A percentile compares a stretch with the other conserved stretches of the same genome.
phyloP scores from a whole-genome alignment of 2,329 filamentous ascomycete species.

The Chaetomium strumarium region DNA sequence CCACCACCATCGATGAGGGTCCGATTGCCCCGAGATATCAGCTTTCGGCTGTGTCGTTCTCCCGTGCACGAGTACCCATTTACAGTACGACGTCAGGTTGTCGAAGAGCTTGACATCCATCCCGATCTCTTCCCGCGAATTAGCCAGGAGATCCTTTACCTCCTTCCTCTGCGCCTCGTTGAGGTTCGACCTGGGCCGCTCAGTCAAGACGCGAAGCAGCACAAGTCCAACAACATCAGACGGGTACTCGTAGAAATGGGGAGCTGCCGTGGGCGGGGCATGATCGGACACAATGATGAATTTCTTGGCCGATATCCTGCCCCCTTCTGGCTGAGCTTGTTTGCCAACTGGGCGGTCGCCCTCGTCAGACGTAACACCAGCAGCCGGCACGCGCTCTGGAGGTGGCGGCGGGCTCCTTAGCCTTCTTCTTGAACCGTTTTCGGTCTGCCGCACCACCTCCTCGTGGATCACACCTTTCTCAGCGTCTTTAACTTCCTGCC shows the following conservation, averaged over 20 bases:
- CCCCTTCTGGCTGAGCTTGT: not conserved
- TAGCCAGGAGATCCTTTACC: not conserved
- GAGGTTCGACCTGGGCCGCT: not conserved
- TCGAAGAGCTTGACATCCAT: not conserved
- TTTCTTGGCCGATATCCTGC: not conserved
- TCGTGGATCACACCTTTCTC: not conserved
- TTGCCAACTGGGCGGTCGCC: not conserved
- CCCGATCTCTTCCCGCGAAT: constrained; percentile 1
- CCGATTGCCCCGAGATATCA: not conserved
- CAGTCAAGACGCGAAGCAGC: not conserved
- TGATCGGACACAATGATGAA: not conserved
- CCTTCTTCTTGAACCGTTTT: not conserved
- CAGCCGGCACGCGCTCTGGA: not conserved
- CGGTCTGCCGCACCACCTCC: not conserved
- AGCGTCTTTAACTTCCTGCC: not conserved
- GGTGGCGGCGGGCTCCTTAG: constrained; percentile 1
- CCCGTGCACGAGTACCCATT: not conserved
- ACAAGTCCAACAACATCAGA: constrained; percentile 10
- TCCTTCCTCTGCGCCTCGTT: not conserved
- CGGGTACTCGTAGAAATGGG: not conserved
- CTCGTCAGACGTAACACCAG: not conserved
- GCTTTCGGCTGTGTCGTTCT: not conserved
- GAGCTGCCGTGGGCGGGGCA: not conserved
- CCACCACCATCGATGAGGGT: constrained; percentile 1
- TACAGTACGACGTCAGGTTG: not conserved